Base-by-base conservation (phyloP, 169 alveolate species). In the Babesia microti region DNA sequence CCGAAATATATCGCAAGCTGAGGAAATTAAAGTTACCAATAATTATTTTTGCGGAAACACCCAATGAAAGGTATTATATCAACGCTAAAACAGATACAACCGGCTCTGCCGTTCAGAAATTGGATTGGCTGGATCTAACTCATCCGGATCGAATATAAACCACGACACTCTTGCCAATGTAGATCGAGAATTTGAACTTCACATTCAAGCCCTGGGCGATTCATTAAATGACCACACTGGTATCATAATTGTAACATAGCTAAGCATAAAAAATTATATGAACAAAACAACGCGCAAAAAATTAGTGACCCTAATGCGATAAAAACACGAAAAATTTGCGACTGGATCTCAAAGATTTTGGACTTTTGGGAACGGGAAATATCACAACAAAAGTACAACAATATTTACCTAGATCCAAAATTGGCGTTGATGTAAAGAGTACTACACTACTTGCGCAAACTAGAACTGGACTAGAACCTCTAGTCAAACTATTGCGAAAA, bases 371-470 rank as follows among this genome's bases (percentile, higher is more conserved):
- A 59, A 19, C 44, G 41, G 22, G 32, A 39, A 15, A 19, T 41
- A 5, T 1, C 44, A 28, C 17, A 44, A 1, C 1, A 29, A 15
- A 39, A 56, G n/a, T 39, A 24, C 18, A 44, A 59, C 0, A 7
- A 17, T 21, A 22, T 41, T 11, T 46, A 41, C 23, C 41, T 50
- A 21, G 72, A 65, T 3, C 42, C 48, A 4, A 23, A 15, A 18
- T 45, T 52, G 6, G 72, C 33, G 23, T 55, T 39, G 26, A 59
- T 41, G 26, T 41, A 56, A 5, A 56, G 42, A 21, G 65, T 50
- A 9, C n/a, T n/a, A 57, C 72, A 1, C 48, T 49, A 48, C 43
- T 59, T 6, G 57, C 30, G 0, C 63, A 59, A 7, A 59, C 72
- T 34, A 59, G 19, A 22, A 59, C 39, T 34, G 65, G 43, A 17